phyloP scores from a whole-genome alignment of 495 filamentous ascomycete species.

The Penicillium ucsense region DNA sequence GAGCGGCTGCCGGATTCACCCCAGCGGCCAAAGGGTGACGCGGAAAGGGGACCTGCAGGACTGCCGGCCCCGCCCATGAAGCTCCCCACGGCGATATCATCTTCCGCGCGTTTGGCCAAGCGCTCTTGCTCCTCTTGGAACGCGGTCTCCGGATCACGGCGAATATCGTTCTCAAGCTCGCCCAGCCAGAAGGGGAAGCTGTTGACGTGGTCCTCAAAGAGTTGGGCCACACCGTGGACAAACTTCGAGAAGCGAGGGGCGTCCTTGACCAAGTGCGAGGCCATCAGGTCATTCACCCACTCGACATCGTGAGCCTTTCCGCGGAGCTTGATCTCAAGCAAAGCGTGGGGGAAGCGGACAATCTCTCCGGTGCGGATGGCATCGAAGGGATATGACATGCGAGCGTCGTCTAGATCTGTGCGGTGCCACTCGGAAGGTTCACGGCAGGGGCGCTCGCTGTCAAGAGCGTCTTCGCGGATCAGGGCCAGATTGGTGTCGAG shows the following conservation, averaged over 20 bases:
- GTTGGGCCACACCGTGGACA: slow-evolving; percentile 78
- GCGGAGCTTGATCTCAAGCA: slow-evolving; percentile 88
- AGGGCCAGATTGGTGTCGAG: slow-evolving; percentile 89
- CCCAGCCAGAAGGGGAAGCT: slow-evolving; percentile 91
- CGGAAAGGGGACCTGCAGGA: slow-evolving; percentile 37
- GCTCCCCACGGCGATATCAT: slow-evolving; percentile 82
- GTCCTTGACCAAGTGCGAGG: slow-evolving; percentile 82
- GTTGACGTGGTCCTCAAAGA: slow-evolving; percentile 96
- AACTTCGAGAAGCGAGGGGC: slow-evolving; percentile 93
- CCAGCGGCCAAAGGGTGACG: slow-evolving; percentile 44
- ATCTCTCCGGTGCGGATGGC: slow-evolving; percentile 84
- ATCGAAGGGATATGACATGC: slow-evolving; percentile 79
- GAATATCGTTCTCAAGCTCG: slow-evolving; percentile 83
- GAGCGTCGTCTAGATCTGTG: slow-evolving; percentile 70
- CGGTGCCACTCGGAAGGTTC: slow-evolving; percentile 87
- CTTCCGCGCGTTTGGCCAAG: slow-evolving; percentile 66
- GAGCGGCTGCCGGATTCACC: slow-evolving; percentile 16
- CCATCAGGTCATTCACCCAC: slow-evolving; percentile 86
- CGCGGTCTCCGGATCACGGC: slow-evolving; percentile 80
- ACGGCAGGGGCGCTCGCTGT: slow-evolving; percentile 74
- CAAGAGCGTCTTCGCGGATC: slow-evolving; percentile 85
- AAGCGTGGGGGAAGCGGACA: slow-evolving; percentile 78
- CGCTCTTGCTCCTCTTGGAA: slow-evolving; percentile 87
- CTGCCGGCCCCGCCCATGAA: slow-evolving; percentile 49
- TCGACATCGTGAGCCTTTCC: slow-evolving; percentile 63